Percentiles rank a stretch among this genome's conserved stretches.
These are phyloP conservation scores for Aspergillus carbonarius DNA, from an alignment of 2,329 filamentous ascomycete genomes.

Conservation along the genomic window DNA sequence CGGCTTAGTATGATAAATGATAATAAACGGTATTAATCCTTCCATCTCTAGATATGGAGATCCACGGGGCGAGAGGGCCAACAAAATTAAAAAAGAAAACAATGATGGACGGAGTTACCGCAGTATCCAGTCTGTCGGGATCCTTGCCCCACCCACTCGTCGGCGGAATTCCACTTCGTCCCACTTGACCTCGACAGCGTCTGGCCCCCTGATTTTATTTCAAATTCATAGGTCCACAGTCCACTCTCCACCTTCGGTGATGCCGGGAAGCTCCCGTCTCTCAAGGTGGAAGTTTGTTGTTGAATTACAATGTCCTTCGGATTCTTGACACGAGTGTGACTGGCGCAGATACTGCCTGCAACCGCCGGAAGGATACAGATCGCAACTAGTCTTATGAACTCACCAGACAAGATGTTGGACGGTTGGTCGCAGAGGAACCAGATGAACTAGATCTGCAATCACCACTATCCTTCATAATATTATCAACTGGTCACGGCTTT, in stretches of 20 bases:
- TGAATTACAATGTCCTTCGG: not conserved
- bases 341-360: not conserved
- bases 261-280: constrained; percentile 5
- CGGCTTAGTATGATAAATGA: no score
- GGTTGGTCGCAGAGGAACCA: not conserved
- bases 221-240: not conserved
- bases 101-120: constrained; percentile 14
- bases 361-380: no score
- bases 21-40: no score
- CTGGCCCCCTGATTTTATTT: constrained; percentile 2
- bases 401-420: not conserved
- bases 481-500: not conserved
- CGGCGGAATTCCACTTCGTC: constrained; percentile 18
- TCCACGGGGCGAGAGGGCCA: not conserved
- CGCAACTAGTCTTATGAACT: not conserved
- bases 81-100: not conserved
- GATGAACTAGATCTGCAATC: not conserved
- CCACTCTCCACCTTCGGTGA: constrained; percentile 2
- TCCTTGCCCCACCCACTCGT: constrained; percentile 18
- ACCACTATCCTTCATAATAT: not conserved
- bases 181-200: constrained; percentile 10
- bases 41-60: no score
- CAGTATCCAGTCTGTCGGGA: constrained; percentile 25
- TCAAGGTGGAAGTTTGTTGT: not conserved
- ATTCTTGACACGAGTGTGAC: not conserved